Conservation (phyloP, 345 rosid species). For the Citrus cavaleriei region DNA sequence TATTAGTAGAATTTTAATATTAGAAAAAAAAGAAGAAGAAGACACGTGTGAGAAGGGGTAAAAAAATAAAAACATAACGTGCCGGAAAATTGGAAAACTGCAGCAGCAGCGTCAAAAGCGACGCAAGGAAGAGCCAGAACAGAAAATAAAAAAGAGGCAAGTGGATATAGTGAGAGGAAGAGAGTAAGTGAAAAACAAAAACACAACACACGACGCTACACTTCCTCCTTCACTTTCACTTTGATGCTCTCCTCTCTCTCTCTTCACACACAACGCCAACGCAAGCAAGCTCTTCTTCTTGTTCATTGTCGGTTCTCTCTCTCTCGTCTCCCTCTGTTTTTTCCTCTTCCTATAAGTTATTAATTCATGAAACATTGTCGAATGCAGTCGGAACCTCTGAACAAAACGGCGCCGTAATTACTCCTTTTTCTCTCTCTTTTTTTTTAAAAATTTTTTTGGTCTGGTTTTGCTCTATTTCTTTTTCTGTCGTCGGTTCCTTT, state of each 20-base stretch:
- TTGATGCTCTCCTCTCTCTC: background rate
- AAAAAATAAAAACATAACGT: background rate
- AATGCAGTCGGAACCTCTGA: background rate
- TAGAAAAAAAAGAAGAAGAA: no score
- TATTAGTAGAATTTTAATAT: no score
- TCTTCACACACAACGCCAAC: background rate
- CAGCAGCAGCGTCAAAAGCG: background rate
- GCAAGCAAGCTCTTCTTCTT: background rate
- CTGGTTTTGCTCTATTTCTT: background rate
- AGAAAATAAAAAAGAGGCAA: background rate
- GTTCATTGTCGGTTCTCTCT: slow-evolving; percentile 8
- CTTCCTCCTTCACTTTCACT: background rate
- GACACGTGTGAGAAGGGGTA: background rate
- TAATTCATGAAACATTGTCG: background rate
- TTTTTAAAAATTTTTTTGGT: no score
- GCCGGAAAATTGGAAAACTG: background rate
- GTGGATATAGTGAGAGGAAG: background rate
- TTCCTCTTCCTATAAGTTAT: background rate
- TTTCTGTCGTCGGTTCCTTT: background rate
- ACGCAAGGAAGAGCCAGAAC: background rate
- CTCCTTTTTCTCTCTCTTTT: background rate
- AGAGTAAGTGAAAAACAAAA: background rate
- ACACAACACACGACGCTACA: background rate
- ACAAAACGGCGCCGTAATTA: background rate
- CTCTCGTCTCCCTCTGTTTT: background rate